Base-by-base conservation (phyloP, 768 basidiomycete genomes). In the Asterophora parasitica region DNA sequence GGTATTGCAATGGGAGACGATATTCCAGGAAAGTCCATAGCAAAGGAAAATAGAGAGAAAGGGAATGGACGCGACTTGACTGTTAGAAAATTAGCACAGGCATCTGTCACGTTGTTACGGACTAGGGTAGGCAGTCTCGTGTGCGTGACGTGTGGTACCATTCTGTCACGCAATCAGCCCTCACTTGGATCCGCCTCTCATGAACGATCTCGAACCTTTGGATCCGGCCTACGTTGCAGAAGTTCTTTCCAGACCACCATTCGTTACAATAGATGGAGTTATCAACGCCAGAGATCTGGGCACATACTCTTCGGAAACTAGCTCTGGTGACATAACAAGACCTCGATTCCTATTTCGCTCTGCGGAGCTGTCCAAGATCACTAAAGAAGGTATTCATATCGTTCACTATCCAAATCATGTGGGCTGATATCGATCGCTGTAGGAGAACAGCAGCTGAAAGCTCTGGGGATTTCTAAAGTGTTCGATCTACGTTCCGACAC, bases 401-500 rank as follows among this genome's bases (percentile, higher is more conserved):
- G n/a, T 17, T 27, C 7, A 23, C 33, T 12, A 13, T 28, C 28
- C 12, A 7, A 27, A 16, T 20, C 32, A 7, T 19, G 44, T 48
- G 6, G 46, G 31, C 42, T 46, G 40, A 50, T 17, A 20, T n/a
- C 17, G 46, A 10, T 31, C 5, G 16, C 16, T 35, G 9, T 52
- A 88, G 88, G 88, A 42, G 77, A 77, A 58, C 64, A 61, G 12
- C 74, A 75, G 51, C 64, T 91, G 47, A 75, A 61, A 49, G 67
- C 74, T 9, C 73, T 91, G 12, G 84, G 84, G 4, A 74, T 92
- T 47, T 70, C 77, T 5, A 80, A 73, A 53, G 72, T 88, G 47
- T 90, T 83, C 60, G 89, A 91, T 68, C 70, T 91, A 34, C 77
- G 89, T 56, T 89, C 88, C 7, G 84, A 88, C 59, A 82, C 79